Base-by-base conservation (phyloP, 805 yeast genomes). In the Vanderwaltozyma tropicalis region DNA sequence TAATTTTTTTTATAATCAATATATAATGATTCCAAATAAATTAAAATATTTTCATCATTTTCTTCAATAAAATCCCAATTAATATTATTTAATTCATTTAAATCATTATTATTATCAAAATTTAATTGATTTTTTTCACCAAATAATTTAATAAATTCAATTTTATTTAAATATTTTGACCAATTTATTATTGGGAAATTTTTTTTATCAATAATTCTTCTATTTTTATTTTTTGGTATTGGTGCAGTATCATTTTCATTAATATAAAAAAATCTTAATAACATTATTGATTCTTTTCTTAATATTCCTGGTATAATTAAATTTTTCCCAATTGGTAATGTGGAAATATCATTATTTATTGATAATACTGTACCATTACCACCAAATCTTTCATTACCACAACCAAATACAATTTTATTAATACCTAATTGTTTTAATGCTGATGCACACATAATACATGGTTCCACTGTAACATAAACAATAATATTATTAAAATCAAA, bases 391-490 rank as follows among this genome's bases (percentile, higher is more conserved):
- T 89, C 97, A 56, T 92, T 92, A 0, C 86, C 92, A 52, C 96
- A 88, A 0, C 98, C 97, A 52, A 85, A 92, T 32, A 78, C 77
- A 1, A 89, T 95, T 29, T 67, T 65, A 22, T 74, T 61, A 10
- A 92, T 75, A 1, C 81, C 80, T 32, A 88, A 57, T 49, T 92
- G 98, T 41, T 88, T 70, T 29, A 92, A 61, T 2, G 95, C 87
- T 29, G 92, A 77, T 0, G 96, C 97, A 64, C 98, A 92, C 98
- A 92, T 92, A 7, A 92, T 81, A 55, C 98, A 92, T 0, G 98
- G 98, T 59, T 92, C 98, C 0, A 92, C 96, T 0, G 97, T 87
- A 19, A 92, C 98, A 57, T 87, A 89, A 7, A 92, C 66, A 22
- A 75, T 77, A 3, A 83, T 67, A 19, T 78, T 72, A 28, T 59